Conservation (phyloP, 345 rosid species). For the Anacardium occidentale region DNA sequence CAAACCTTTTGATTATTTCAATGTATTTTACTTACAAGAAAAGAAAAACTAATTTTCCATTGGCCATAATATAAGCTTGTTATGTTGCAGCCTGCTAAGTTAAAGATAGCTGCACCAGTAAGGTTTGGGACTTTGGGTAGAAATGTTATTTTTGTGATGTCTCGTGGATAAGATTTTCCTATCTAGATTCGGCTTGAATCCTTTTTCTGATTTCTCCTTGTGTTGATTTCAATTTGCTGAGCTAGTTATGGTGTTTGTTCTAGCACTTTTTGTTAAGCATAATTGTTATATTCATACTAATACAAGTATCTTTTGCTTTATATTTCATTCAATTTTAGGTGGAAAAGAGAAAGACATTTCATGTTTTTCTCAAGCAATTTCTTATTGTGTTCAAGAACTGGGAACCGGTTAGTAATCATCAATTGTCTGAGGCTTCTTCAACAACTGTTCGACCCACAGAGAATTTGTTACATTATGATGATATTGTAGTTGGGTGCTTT, state of each 20-base stretch:
- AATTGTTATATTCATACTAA: not conserved
- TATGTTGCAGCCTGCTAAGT: not conserved
- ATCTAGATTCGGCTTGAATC: not conserved
- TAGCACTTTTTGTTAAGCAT: not conserved
- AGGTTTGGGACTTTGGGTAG: not conserved
- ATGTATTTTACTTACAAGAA: no score
- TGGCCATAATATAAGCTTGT: not conserved
- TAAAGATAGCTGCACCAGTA: not conserved
- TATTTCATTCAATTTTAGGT: conserved; percentile 36
- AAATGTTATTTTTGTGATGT: not conserved
- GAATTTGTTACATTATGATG: conserved; percentile 25
- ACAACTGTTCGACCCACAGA: conserved; percentile 33
- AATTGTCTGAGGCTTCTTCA: conserved; percentile 39
- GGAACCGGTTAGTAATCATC: conserved; percentile 52
- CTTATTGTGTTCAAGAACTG: conserved; percentile 53
- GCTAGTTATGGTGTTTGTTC: not conserved
- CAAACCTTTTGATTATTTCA: no score
- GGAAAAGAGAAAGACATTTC: conserved; percentile 54
- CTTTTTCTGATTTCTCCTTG: not conserved
- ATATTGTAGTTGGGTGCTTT: conserved; percentile 50
- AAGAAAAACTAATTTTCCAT: no score
- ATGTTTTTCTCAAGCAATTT: conserved; percentile 63
- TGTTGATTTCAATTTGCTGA: not conserved
- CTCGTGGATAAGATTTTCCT: not conserved
- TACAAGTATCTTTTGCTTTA: conserved; percentile 4